Evolutionary conservation across 1,139 yeast species (phyloP), one percentile per base, ranked within the genome.

Genomic region (Suhomyces kunorum): DNA sequence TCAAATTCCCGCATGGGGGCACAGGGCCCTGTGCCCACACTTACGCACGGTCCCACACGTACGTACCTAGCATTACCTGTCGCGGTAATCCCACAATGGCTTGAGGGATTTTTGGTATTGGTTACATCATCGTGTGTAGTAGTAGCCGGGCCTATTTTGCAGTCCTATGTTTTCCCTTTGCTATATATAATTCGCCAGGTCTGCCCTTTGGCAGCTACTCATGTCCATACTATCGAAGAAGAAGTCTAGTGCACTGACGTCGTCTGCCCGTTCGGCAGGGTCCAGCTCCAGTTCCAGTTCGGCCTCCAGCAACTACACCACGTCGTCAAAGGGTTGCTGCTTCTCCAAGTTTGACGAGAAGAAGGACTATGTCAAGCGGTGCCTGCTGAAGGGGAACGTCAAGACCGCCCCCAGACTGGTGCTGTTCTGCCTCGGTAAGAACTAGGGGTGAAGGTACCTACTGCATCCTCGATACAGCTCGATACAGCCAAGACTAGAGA

Each of bases 281-380:
- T 23, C 34, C 9, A 18, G 26, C 11, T 22, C 34, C 11, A 31
- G 34, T 19, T 2, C 28, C 23, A 31, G 34, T 12, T 7, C 22
- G 15, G 22, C 16, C 5, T 38, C 48, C 6, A 28, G 34, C 36
- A 44, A 39, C 38, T 44, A 44, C 22, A 41, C 47, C 31, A 40
- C 46, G 3, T 15, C 46, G 12, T 35, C 32, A 32, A 16, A 32
- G 7, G 22, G 44, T 29, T 46, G 44, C 36, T 44, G 45, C 40
- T 64, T 58, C 46, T 52, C 58, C 39, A 59, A 62, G 47, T 69
- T 69, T 53, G 75, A 69, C 48, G 75, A 69, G 46, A 69, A 69
- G 61, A 66, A 71, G 53, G 77, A 71, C 53, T 71, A 71, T 49
- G 63, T 54, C 20, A 66, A 66, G 46, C 61, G 77, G 45, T 71